Base-by-base conservation (phyloP, 108 stramenopile species). In the Cyclotella baltica region DNA sequence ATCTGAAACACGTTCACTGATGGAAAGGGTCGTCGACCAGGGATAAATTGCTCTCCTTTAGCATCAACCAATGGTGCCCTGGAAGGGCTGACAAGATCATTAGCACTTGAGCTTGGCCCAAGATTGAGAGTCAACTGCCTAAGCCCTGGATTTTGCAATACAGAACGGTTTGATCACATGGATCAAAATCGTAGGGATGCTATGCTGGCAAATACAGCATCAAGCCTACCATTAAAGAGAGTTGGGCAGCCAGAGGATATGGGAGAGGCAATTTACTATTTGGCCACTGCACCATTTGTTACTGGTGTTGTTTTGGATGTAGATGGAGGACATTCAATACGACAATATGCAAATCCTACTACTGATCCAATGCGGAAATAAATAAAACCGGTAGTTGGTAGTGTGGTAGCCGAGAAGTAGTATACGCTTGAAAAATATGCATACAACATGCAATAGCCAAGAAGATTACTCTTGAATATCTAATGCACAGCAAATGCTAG, bases 161-260 rank as follows among this genome's bases (percentile, higher is more conserved):
- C 90, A 10, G 90, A 91, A 66, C 67, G 90, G 3, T 91, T 91
- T 66, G 87, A 91, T 76, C 86, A 86, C 43, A 85, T 91, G 87
- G 83, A 80, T 48, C 34, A 79, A 6, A 73, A 66, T 19, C 29
- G 66, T 62, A 82, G 82, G 37, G 73, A 43, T 15, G 35, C 72
- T 8, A 91, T 91, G 90, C 68, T 91, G 22, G 62, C 40, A n/a
- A 88, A 89, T 47, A 88, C 87, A 29, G 87, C 87, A 16, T 64
- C 55, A 0, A 85, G 84, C 22, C 67, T 91, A 29, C 88, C 90
- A 1, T 62, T 91, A 38, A 63, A 86, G 65, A 59, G 83, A 64
- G 73, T 77, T 9, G 88, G 88, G 0, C 40, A 81, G 29, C 90
- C 86, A 11, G 22, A 35, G 33, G 90, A 91, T 43, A 89, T 89